Evolutionary conservation across 306 rosid genomes (phyloP).

Genomic region (Pachyrhizus erosus): DNA sequence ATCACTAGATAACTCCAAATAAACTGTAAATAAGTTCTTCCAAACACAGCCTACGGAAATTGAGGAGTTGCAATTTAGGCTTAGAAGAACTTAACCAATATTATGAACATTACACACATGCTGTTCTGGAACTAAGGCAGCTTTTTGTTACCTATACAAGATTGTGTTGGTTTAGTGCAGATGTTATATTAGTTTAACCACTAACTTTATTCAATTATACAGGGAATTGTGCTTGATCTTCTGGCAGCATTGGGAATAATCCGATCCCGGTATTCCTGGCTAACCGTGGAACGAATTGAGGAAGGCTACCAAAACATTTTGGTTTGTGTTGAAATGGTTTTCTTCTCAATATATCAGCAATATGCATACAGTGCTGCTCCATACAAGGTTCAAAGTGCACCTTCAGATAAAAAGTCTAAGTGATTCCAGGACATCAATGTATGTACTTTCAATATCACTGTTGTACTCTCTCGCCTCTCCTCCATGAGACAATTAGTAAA

Average conservation of each 20-base stretch:
- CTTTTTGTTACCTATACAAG: no score
- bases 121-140: background rate
- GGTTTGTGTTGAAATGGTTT: conserved; percentile 86
- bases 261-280: conserved; percentile 68
- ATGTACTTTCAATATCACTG: background rate
- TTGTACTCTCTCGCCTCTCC: background rate
- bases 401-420: conserved; percentile 50
- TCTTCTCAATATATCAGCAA: conserved; percentile 75
- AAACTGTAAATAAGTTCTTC: no score
- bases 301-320: conserved; percentile 83
- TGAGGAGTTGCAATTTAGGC: background rate
- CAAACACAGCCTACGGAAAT: background rate
- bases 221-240: conserved; percentile 71
- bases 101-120: background rate
- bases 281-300: conserved; percentile 74
- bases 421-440: conserved; percentile 27
- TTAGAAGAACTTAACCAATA: background rate
- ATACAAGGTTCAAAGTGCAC: conserved; percentile 54
- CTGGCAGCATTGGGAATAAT: conserved; percentile 65
- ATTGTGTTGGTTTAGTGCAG: no score
- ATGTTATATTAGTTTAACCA: no score
- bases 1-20: no score
- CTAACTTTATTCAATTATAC: conserved; percentile 23
- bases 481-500: background rate
- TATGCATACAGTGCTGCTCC: conserved; percentile 73